Base-by-base conservation (phyloP, 1,284 basidiomycete genomes). In the Jaminaea rosea region DNA sequence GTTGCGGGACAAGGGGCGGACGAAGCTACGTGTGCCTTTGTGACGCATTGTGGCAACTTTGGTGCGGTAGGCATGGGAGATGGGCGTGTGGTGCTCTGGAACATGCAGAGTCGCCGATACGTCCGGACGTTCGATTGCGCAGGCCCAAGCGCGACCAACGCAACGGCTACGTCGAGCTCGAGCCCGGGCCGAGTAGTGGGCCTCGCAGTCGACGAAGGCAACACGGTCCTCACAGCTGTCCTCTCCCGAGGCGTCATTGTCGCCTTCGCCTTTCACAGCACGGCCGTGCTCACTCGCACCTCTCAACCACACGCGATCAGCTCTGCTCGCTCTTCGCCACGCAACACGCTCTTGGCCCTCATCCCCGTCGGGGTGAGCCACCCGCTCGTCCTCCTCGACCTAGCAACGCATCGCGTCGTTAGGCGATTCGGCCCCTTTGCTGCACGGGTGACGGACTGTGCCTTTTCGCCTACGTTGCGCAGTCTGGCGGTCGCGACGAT, bases 11-110 rank as follows among this genome's bases (percentile, higher is more conserved):
- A n/a, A n/a, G n/a, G n/a, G n/a, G n/a, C n/a, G n/a, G 83, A 83
- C 26, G 84, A 56, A 51, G 77, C 62, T 6, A 50, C 67, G 13
- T 57, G 67, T 1, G 52, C 49, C 19, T 61, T 85, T 62, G 86
- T 97, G 13, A 87, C 90, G 11, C 86, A 88, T 0, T 99, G 94
- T 72, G 94, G 94, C 13, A 98, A 98, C 72, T 99, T 96, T 74
- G 89, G 87, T 34, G 76, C 98, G 5, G 85, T 85, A 1, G 71
- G 71, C 28, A 67, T 62, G 34, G 60, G 56, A 23, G 52, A 65
- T 23, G 71, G 71, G 9, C 48, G 56, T 13, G 68, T 73, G 11
- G 62, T 70, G 45, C 56, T 63, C 52, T 71, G 63, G 60, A 72
- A 73, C 53, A 69, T 73, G 63, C 93, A 99, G 76, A 91, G 87